These are phyloP conservation scores for Ceratocystis harringtonii DNA, from an alignment of 2,329 filamentous ascomycete genomes.

Conservation along the genomic window DNA sequence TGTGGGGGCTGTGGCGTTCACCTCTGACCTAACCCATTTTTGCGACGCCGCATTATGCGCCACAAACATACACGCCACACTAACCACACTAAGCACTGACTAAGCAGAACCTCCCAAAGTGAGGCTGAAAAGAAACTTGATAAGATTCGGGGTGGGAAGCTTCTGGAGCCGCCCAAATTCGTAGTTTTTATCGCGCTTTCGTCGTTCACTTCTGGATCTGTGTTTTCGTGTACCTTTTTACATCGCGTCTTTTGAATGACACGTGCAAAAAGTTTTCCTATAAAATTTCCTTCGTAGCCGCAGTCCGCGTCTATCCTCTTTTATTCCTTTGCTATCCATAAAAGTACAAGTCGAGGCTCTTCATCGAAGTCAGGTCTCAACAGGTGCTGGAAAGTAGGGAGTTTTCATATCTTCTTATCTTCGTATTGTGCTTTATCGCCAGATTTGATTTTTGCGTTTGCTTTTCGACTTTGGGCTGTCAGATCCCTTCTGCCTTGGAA, in stretches of 20 bases:
- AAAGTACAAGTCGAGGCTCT: neutral
- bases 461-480: too few relatives aligned
- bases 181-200: conserved; percentile 1
- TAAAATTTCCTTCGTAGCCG: neutral
- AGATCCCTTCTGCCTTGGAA: neutral
- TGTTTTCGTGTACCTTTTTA: neutral
- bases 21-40: neutral
- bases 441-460: neutral
- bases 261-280: neutral
- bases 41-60: neutral
- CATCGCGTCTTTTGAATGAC: neutral
- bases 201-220: neutral
- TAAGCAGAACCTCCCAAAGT: neutral
- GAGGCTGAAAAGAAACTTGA: conserved; percentile 4
- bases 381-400: neutral
- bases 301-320: neutral
- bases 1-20: conserved; percentile 6
- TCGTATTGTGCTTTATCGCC: neutral
- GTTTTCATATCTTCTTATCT: neutral
- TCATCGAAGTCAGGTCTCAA: neutral
- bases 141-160: conserved; percentile 12
- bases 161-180: conserved; percentile 10
- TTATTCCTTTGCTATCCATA: neutral
- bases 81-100: conserved; percentile 1
- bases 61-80: neutral